Base-by-base conservation (phyloP, 1,284 basidiomycete genomes). In the Papiliotrema laurentii region DNA sequence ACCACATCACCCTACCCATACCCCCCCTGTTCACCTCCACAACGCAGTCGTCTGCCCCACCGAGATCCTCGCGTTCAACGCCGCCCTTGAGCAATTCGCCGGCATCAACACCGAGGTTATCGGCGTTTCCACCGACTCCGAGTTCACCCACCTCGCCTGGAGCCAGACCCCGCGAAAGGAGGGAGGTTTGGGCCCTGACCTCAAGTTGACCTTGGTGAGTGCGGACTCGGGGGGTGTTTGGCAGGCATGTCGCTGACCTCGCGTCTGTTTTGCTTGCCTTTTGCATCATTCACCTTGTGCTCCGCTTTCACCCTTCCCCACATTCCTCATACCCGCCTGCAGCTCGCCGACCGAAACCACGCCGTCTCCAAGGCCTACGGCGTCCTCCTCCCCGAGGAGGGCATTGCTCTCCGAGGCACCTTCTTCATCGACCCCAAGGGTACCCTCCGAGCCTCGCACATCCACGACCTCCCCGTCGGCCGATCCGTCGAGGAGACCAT, bases 351-450 rank as follows among this genome's bases (percentile, higher is more conserved):
- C 72, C 68, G 66, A 58, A 72, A 53, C 62, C 72, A 75, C 65
- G 72, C 75, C 62, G 67, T 75, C 40, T 63, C 74, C 39, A 71
- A 72, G 47, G 85, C 87, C 54, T 93, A 93, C 64, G 86, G 86
- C 36, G 87, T 91, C 33, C 80, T 92, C 49, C 78, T 92, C 50
- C 87, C 89, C 69, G 87, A 90, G 2, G 83, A 84, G 63, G 89
- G 89, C 41, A 80, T 92, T 58, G 81, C 89, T 22, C 83, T 93
- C 56, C 85, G 89, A 51, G 89, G 87, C 16, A 78, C 88, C 38
- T 93, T 92, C 80, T 78, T 93, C 70, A 89, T 93, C 63, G 89
- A 92, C 72, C 89, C 89, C 53, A 85, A 87, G 75, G 89, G 89
- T 49, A 81, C 78, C 51, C 76, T 91, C 47, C 80, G 87, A 33